Evolutionary conservation across 164 flowering plant genomes (phyloP).

Genomic region (Euptelea pleiosperma): DNA sequence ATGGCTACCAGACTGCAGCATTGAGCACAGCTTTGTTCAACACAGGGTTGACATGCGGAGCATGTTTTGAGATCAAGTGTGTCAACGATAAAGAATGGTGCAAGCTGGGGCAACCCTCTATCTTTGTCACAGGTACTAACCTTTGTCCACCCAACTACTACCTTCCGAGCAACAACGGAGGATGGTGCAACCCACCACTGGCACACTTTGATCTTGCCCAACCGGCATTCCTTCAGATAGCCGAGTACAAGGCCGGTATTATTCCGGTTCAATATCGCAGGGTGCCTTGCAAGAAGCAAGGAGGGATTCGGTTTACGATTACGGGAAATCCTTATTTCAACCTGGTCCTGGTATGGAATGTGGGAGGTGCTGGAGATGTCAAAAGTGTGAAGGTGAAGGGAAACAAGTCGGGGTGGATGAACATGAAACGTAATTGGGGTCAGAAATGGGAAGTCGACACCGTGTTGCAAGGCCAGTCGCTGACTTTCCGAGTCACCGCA

Average conservation of each 20-base stretch:
- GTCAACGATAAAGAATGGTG: constrained; percentile 47
- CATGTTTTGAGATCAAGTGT: constrained; percentile 73
- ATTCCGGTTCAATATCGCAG: constrained; percentile 54
- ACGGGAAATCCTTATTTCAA: constrained; percentile 49
- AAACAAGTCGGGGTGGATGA: constrained; percentile 35
- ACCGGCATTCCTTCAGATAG: constrained; percentile 52
- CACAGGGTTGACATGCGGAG: constrained; percentile 54
- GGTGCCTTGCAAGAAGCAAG: constrained; percentile 60
- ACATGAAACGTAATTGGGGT: constrained; percentile 59
- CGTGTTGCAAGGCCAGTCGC: constrained; percentile 37
- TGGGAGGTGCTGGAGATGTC: constrained; percentile 79
- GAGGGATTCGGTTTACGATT: constrained; percentile 62
- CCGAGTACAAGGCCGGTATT: constrained; percentile 56
- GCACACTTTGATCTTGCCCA: constrained; percentile 66
- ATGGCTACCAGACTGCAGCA: constrained; percentile 58
- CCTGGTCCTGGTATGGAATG: constrained; percentile 55
- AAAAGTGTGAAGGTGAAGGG: constrained; percentile 48
- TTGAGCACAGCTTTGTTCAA: constrained; percentile 60
- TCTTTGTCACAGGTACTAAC: constrained; percentile 62
- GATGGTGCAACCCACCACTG: constrained; percentile 74
- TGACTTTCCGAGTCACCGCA: constrained; percentile 50
- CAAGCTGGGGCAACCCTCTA: constrained; percentile 45
- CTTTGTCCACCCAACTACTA: constrained; percentile 60
- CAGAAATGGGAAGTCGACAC: constrained; percentile 46
- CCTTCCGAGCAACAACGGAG: constrained; percentile 41